phyloP scores from a whole-genome alignment of 2,329 filamentous ascomycete genomes.

The Orbilia quercus region DNA sequence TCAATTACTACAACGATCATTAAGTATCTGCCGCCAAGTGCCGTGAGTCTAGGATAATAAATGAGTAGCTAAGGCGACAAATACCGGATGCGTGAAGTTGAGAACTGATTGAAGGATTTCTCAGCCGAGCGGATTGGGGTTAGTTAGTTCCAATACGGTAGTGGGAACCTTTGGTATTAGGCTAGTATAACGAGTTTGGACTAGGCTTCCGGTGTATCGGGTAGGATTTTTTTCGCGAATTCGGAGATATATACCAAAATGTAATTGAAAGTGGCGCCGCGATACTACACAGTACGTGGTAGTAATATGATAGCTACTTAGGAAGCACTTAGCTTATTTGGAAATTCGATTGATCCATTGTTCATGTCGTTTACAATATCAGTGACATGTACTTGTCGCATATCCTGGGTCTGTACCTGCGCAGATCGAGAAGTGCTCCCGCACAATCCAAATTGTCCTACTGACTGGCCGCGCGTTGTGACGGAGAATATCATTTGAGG shows the following conservation, averaged over 20 bases:
- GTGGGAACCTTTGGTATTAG: conserved; percentile 3
- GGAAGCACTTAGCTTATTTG: no score
- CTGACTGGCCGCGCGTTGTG: no score
- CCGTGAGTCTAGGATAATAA: not conserved
- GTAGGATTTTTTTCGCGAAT: conserved; percentile 10
- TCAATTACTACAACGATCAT: not conserved
- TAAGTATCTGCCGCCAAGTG: not conserved
- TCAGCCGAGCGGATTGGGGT: not conserved
- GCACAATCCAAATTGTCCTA: no score
- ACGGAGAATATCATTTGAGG: no score
- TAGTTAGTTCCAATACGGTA: not conserved
- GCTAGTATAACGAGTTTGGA: not conserved
- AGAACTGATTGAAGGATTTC: not conserved
- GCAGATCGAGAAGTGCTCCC: not conserved
- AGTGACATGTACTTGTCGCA: not conserved
- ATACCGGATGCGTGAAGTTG: not conserved
- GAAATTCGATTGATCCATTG: no score
- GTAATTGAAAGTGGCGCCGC: not conserved
- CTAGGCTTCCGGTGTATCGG: not conserved
- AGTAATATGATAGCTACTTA: no score
- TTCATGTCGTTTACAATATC: no score
- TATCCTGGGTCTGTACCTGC: not conserved
- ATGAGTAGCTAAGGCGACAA: not conserved
- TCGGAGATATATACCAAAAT: not conserved
- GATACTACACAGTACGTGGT: not conserved